Evolutionary conservation across 2,329 filamentous ascomycete species (phyloP), one percentile per base, ranked within the genome.

Genomic region (Acarospora socialis): DNA sequence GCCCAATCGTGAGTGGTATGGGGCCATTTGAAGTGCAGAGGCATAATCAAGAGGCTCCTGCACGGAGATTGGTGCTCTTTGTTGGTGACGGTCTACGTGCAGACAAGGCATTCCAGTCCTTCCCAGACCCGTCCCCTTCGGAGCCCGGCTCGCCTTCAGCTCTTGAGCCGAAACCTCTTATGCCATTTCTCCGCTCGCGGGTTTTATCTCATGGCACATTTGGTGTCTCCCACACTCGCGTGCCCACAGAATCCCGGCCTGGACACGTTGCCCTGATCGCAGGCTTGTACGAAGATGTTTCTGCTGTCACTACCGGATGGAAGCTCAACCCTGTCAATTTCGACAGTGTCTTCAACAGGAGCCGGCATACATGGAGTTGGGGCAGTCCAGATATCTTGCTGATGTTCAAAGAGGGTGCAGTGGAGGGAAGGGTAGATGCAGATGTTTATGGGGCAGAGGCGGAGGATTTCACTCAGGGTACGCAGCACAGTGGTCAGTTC

Each of bases 321-420:
- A 95, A 98, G 59, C 62, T 94, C 45, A 98, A 98, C 52, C 90
- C 90, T 0, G 90, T 98, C 49, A 81, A 95, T 51, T 98, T 98
- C 49, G 90, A 98, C 60, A 95, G 87, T 49, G 84, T 98, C 7
- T 98, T 98, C 69, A 98, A 98, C 54, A 74, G 82, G 40, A 95
- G 87, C 51, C 68, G 78, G 27, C 92, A 98, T 58, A 98, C 92
- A 5, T 98, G 90, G 90, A 93, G 86, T 55, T 98, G 90, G 90
- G 90, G 90, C 2, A 94, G 86, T 50, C 90, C 90, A 1, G 90
- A 98, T 56, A 98, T 98, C 47, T 59, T 98, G 43, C 81, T 81
- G 33, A 98, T 98, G 90, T 98, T 98, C 52, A 76, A 92, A 51
- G 70, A 84, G 35, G 90, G 90, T n/a, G 87, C 90, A 15, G 74